A percentile compares a stretch with the other conserved stretches of the same genome.
Evolutionary conservation across 495 filamentous ascomycete species (phyloP).

Genomic region (Xylaria castorea): DNA sequence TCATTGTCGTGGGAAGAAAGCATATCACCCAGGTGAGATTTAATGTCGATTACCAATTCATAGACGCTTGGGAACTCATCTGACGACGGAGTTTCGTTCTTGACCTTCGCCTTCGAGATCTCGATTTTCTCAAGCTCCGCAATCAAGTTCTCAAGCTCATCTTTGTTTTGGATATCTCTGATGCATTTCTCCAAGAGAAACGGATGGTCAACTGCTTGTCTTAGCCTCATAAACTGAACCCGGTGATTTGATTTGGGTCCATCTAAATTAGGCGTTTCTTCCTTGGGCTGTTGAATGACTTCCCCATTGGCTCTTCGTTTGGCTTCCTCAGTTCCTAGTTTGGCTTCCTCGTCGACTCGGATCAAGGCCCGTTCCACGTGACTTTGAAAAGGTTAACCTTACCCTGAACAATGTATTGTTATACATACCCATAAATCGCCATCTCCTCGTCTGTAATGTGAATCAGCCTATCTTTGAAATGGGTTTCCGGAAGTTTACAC

Average conservation of each 20-base stretch:
- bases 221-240: slow-evolving; percentile 16
- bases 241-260: slow-evolving; percentile 10
- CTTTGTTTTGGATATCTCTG: not conserved
- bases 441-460: slow-evolving; percentile 2
- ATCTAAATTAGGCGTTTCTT: not conserved
- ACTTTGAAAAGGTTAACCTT: slow-evolving; percentile 6
- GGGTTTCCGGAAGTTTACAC: slow-evolving; percentile 2
- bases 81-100: not conserved
- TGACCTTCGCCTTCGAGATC: not conserved
- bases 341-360: not conserved
- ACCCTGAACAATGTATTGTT: not conserved
- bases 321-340: not conserved
- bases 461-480: not conserved
- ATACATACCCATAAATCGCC: not conserved
- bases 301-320: not conserved
- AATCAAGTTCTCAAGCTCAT: not conserved
- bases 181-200: slow-evolving; percentile 30
- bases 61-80: not conserved
- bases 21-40: not conserved
- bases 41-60: not conserved
- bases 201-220: slow-evolving; percentile 33
- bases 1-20: not conserved
- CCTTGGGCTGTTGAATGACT: not conserved
- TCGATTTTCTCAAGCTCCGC: slow-evolving; percentile 1
- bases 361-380: not conserved